A percentile compares a stretch with the other conserved stretches of the same genome.
Conservation (phyloP, 768 basidiomycete species). For the Cyclocybe aegerita region DNA sequence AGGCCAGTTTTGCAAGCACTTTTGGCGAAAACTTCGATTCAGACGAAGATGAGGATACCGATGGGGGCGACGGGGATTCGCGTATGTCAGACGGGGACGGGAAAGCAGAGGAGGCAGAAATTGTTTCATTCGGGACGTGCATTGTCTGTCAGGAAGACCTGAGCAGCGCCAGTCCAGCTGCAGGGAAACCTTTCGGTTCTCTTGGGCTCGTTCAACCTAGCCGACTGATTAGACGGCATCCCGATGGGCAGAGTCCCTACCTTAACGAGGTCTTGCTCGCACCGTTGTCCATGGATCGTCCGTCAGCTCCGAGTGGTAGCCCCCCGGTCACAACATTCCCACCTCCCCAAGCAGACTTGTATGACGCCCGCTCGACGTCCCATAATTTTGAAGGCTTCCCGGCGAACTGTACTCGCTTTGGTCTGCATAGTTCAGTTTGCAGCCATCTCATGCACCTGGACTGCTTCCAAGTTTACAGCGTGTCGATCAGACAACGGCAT, state of each 20-base stretch:
- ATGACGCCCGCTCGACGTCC: constrained; percentile 42
- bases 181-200: constrained; percentile 72
- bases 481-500: constrained; percentile 85
- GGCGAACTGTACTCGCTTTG: constrained; percentile 72
- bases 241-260: constrained; percentile 60
- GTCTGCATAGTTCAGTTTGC: constrained; percentile 84
- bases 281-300: constrained; percentile 65
- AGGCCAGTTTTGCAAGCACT: constrained; percentile 80
- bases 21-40: constrained; percentile 47
- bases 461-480: constrained; percentile 89
- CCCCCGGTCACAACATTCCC: constrained; percentile 36
- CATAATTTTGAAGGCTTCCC: constrained; percentile 77
- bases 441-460: constrained; percentile 97
- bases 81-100: constrained; percentile 49
- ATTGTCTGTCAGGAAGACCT: constrained; percentile 98
- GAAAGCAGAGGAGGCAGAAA: constrained; percentile 57
- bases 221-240: constrained; percentile 75
- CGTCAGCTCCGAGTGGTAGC: not conserved
- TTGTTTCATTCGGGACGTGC: constrained; percentile 81
- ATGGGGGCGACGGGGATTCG: constrained; percentile 17
- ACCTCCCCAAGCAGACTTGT: constrained; percentile 47
- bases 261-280: constrained; percentile 73
- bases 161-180: constrained; percentile 36
- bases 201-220: constrained; percentile 90
- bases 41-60: constrained; percentile 39